These are phyloP conservation scores for Hippophae tibetana DNA, from an alignment of 306 rosid species.

Conservation along the genomic window DNA sequence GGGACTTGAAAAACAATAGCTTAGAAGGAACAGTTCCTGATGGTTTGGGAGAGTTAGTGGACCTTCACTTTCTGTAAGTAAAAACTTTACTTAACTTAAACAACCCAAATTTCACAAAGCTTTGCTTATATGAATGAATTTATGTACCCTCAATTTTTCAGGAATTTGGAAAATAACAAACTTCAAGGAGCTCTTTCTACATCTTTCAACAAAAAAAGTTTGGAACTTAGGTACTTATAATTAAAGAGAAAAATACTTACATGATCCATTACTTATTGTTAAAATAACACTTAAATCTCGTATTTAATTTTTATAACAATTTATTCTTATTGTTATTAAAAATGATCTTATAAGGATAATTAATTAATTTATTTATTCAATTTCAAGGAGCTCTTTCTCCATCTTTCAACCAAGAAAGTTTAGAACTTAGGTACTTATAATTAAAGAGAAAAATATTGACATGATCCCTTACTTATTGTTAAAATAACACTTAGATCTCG, in stretches of 20 bases:
- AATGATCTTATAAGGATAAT: too few species aligned
- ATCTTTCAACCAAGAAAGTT: slow-evolving; percentile 56
- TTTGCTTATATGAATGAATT: slow-evolving; percentile 5
- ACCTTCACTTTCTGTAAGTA: slow-evolving; percentile 74
- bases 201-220: slow-evolving; percentile 56
- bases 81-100: not conserved
- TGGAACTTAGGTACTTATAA: slow-evolving; percentile 58
- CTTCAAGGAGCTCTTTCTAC: slow-evolving; percentile 75
- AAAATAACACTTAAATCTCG: too few species aligned
- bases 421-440: slow-evolving; percentile 57
- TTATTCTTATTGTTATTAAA: too few species aligned
- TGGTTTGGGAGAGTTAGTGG: slow-evolving; percentile 72
- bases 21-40: slow-evolving; percentile 71
- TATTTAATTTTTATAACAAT: too few species aligned
- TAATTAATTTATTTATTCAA: too few species aligned
- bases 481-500: too few species aligned
- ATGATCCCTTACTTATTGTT: too few species aligned
- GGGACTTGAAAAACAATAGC: slow-evolving; percentile 78
- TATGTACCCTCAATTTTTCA: slow-evolving; percentile 20
- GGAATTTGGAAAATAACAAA: slow-evolving; percentile 76
- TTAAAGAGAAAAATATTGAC: too few species aligned
- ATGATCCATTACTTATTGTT: too few species aligned
- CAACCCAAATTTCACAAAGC: slow-evolving; percentile 3
- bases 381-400: slow-evolving; percentile 68
- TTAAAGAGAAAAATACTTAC: too few species aligned